Percentiles rank a stretch among this genome's conserved stretches.
Evolutionary conservation across 176 grass and related monocot genomes (phyloP).

Genomic region (Musa schizocarpa): DNA sequence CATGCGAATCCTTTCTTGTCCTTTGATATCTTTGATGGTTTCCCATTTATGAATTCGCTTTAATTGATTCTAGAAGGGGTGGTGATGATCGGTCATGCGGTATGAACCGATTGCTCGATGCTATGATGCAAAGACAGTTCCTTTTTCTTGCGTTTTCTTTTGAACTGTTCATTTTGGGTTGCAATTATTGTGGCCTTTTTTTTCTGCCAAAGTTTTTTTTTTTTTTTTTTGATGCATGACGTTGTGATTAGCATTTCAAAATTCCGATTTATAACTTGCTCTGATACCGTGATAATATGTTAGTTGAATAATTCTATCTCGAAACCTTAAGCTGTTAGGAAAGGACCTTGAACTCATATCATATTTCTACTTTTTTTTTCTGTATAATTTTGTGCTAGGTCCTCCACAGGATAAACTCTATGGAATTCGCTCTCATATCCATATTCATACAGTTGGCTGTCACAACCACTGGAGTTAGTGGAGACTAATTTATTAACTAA

Average conservation of each 20-base stretch:
- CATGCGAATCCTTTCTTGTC: neutral
- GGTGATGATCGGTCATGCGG: neutral
- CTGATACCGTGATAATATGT: too few relatives aligned
- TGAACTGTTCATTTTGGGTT: neutral
- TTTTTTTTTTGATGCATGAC: too few relatives aligned
- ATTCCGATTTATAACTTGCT: too few relatives aligned
- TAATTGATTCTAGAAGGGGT: neutral
- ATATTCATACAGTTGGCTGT: neutral
- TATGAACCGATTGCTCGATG: neutral
- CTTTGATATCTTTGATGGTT: neutral
- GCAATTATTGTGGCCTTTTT: neutral
- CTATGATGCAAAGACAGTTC: neutral
- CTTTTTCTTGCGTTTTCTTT: neutral
- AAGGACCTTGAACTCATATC: too few relatives aligned
- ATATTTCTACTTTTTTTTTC: too few relatives aligned
- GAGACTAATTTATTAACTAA: neutral
- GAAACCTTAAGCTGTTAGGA: too few relatives aligned
- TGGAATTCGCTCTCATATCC: too few relatives aligned
- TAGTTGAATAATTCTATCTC: too few relatives aligned
- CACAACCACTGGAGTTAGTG: neutral
- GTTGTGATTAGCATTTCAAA: too few relatives aligned
- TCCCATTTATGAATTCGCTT: neutral
- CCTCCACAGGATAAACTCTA: too few relatives aligned
- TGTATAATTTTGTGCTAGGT: too few relatives aligned
- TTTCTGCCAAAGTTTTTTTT: too few relatives aligned